Conservation (phyloP, 2,329 filamentous ascomycete species). For the Talaromyces sp. region DNA sequence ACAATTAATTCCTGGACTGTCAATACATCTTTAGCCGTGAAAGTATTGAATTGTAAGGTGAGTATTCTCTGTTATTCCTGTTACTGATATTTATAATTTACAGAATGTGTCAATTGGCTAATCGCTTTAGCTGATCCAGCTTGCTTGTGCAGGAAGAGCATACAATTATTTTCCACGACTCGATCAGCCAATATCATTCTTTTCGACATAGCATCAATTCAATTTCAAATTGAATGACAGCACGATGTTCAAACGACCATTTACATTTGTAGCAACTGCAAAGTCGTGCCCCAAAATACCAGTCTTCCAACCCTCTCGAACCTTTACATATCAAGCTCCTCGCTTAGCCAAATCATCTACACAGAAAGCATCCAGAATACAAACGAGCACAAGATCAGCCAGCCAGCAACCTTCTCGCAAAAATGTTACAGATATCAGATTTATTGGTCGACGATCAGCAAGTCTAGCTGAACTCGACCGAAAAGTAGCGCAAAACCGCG, state of each 20-base stretch:
- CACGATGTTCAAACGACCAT: conserved; percentile 29
- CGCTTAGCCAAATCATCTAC: conserved; percentile 18
- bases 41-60: neutral
- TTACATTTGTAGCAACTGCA: conserved; percentile 25
- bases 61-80: neutral
- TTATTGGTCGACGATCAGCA: conserved; percentile 29
- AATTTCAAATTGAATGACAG: neutral
- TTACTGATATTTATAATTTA: neutral
- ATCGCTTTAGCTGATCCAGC: neutral
- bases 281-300: conserved; percentile 22
- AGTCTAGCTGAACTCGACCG: conserved; percentile 47
- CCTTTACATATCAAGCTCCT: conserved; percentile 17
- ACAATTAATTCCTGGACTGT: neutral
- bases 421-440: conserved; percentile 18
- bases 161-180: neutral
- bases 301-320: conserved; percentile 16
- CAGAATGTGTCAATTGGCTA: neutral
- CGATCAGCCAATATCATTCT: too few species aligned
- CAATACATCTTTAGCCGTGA: neutral
- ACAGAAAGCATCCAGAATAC: conserved; percentile 11
- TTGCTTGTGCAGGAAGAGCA: neutral
- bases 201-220: neutral
- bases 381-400: conserved; percentile 14
- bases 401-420: conserved; percentile 12
- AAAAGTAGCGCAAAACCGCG: conserved; percentile 51